A percentile compares a stretch with the other conserved stretches of the same genome.
Evolutionary conservation across 1,284 basidiomycete species (phyloP).

Genomic region (Trichosporon inkin): DNA sequence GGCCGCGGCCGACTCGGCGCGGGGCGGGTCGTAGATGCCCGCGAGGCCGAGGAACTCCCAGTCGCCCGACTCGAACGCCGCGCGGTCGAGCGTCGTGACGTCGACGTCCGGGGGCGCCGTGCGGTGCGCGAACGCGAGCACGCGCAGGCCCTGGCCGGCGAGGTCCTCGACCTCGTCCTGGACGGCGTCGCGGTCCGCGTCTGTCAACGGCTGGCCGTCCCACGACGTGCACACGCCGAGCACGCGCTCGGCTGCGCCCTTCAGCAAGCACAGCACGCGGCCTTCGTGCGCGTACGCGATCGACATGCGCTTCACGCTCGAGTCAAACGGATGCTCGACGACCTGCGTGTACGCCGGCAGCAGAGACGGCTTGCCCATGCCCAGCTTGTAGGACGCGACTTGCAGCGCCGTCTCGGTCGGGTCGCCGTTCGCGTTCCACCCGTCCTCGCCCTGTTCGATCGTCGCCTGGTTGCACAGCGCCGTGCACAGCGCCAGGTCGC

Average conservation of each 20-base stretch:
- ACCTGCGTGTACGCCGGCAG: slow-evolving; percentile 40
- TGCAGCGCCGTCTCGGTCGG: slow-evolving; percentile 65
- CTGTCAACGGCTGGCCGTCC: slow-evolving; percentile 33
- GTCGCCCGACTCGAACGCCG: slow-evolving; percentile 56
- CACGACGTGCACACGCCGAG: slow-evolving; percentile 55
- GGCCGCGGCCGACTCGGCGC: slow-evolving; percentile 61
- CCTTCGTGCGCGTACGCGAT: slow-evolving; percentile 49
- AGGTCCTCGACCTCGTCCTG: slow-evolving; percentile 55
- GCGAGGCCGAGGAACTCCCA: slow-evolving; percentile 62
- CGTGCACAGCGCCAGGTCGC: slow-evolving; percentile 51
- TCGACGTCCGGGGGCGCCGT: slow-evolving; percentile 47
- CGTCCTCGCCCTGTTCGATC: slow-evolving; percentile 48
- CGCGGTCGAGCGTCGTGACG: slow-evolving; percentile 48
- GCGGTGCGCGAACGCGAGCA: slow-evolving; percentile 52
- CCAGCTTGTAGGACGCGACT: slow-evolving; percentile 59
- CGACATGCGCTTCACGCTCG: slow-evolving; percentile 62
- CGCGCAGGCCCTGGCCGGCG: slow-evolving; percentile 59
- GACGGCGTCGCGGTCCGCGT: slow-evolving; percentile 49
- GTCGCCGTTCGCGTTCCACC: slow-evolving; percentile 66
- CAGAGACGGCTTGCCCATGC: slow-evolving; percentile 49
- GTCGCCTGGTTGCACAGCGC: slow-evolving; percentile 55
- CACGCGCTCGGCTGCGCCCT: slow-evolving; percentile 64
- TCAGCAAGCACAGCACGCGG: slow-evolving; percentile 51
- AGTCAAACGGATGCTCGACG: slow-evolving; percentile 60
- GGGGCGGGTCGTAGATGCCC: slow-evolving; percentile 67